phyloP scores from a whole-genome alignment of 768 basidiomycete genomes.

The Termitomyces sp. region DNA sequence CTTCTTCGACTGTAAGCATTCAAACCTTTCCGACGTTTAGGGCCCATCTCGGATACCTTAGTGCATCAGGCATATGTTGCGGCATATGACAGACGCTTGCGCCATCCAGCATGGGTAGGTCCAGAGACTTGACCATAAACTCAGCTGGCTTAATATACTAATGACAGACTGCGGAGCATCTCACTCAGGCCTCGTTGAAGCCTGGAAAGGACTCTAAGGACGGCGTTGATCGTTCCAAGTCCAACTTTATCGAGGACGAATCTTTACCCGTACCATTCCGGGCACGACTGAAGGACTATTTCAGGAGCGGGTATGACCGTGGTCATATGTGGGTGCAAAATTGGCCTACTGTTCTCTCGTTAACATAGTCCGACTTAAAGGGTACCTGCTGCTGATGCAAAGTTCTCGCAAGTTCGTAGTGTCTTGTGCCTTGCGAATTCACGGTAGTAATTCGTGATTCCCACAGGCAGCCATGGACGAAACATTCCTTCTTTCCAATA shows the following conservation, averaged over 20 bases:
- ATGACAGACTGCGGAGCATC: slow-evolving; percentile 86
- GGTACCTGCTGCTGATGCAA: slow-evolving; percentile 97
- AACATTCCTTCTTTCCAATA: slow-evolving; percentile 92
- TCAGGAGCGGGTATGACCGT: slow-evolving; percentile 89
- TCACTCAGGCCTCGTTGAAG: slow-evolving; percentile 73
- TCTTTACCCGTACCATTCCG: slow-evolving; percentile 73
- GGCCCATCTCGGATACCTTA: slow-evolving; percentile 77
- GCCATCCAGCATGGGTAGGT: slow-evolving; percentile 91
- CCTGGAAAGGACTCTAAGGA: slow-evolving; percentile 22
- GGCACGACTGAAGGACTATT: slow-evolving; percentile 83
- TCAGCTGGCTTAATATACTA: not conserved
- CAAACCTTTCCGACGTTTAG: slow-evolving; percentile 31
- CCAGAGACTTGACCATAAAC: not conserved
- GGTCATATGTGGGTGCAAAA: slow-evolving; percentile 82
- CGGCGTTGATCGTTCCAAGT: slow-evolving; percentile 65
- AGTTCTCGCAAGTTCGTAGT: slow-evolving; percentile 33
- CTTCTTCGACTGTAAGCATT: not conserved
- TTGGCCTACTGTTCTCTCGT: no score
- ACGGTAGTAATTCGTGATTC: not conserved
- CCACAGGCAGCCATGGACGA: slow-evolving; percentile 93
- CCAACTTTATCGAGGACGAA: slow-evolving; percentile 79
- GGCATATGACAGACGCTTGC: slow-evolving; percentile 83
- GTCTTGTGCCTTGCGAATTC: not conserved
- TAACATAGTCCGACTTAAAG: slow-evolving; percentile 25
- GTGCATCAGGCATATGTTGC: slow-evolving; percentile 81